Conservation (phyloP, 2,329 filamentous ascomycete species). For the Arthroderma uncinatum region DNA sequence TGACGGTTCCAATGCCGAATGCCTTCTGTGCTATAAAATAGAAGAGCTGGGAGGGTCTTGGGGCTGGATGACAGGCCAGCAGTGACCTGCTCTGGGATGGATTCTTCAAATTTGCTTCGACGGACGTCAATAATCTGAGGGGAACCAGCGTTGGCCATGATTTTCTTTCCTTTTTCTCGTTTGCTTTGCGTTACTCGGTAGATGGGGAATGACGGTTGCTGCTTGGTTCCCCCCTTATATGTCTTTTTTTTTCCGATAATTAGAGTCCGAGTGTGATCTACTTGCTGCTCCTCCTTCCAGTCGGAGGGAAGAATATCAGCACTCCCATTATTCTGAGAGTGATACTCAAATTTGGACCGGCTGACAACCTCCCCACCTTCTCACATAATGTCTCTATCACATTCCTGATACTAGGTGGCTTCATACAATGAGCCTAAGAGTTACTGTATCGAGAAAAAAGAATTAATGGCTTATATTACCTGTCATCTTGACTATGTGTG, state of each 20-base stretch:
- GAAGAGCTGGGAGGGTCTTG: not conserved
- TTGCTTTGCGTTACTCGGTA: not conserved
- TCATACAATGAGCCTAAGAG: no score
- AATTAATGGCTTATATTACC: no score
- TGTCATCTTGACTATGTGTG: no score
- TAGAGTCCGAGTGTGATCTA: not conserved
- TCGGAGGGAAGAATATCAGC: not conserved
- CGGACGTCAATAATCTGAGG: not conserved
- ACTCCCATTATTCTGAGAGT: not conserved
- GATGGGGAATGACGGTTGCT: not conserved
- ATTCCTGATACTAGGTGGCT: not conserved
- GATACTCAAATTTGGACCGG: not conserved
- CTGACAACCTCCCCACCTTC: not conserved
- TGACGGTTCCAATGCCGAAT: slow-evolving; percentile 2
- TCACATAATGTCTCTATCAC: not conserved
- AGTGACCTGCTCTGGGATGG: not conserved
- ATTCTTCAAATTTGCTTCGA: slow-evolving; percentile 1
- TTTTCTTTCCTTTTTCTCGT: not conserved
- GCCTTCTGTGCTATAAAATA: not conserved
- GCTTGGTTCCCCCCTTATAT: not conserved
- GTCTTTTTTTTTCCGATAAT: not conserved
- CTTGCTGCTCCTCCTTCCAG: not conserved
- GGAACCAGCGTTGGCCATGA: not conserved
- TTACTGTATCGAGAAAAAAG: no score
- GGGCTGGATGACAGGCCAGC: not conserved